Conservation (phyloP, 441 rosid genomes). For the Erodium chrysanthum region DNA sequence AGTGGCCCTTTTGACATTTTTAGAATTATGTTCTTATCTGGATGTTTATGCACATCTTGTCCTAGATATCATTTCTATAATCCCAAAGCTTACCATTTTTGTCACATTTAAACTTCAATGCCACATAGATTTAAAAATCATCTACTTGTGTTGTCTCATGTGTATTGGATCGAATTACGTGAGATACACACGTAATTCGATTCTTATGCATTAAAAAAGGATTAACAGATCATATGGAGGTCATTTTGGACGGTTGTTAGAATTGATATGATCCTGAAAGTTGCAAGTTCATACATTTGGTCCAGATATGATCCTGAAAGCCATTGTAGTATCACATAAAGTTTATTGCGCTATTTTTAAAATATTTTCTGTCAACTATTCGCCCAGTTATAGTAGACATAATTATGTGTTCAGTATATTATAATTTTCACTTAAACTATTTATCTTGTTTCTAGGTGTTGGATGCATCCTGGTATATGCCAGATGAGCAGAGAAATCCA, state of each 20-base stretch:
- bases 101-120: neutral
- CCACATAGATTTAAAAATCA: neutral
- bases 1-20: neutral
- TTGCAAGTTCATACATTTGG: too few species aligned
- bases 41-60: neutral
- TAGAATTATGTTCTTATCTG: neutral
- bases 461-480: slow-evolving; percentile 11
- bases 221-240: neutral
- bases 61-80: neutral
- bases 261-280: too few species aligned
- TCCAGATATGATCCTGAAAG: neutral
- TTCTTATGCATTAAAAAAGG: neutral
- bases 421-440: neutral
- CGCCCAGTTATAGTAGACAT: neutral
- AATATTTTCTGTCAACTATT: neutral
- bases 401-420: neutral
- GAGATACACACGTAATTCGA: too few species aligned
- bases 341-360: neutral
- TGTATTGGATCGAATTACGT: neutral
- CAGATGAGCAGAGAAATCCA: slow-evolving; percentile 9
- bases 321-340: neutral
- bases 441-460: neutral
- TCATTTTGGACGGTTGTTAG: neutral
- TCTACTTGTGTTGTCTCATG: neutral
- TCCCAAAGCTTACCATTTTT: neutral